phyloP scores from a whole-genome alignment of 352 stramenopile species.

The Phytophthora chlamydospora region DNA sequence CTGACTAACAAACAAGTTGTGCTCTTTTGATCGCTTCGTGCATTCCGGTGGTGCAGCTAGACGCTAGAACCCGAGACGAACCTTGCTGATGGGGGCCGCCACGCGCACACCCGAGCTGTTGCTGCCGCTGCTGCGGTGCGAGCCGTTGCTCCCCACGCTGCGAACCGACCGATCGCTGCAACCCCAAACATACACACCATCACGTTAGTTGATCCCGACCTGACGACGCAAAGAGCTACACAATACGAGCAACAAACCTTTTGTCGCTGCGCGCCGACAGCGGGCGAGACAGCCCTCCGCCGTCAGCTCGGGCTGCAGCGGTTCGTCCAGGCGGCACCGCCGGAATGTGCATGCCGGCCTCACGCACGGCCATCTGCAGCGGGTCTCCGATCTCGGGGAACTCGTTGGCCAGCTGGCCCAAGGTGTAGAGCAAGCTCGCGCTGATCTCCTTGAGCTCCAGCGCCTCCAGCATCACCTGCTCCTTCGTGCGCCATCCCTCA shows the following conservation, averaged over 20 bases:
- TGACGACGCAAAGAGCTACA: constrained; percentile 6
- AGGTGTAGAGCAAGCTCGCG: constrained; percentile 89
- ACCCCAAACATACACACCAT: constrained; percentile 1
- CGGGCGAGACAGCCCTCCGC: constrained; percentile 49
- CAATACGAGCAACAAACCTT: constrained; percentile 46
- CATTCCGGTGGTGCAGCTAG: constrained; percentile 13
- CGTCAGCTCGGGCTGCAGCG: constrained; percentile 49
- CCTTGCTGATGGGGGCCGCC: constrained; percentile 66
- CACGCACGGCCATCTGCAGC: constrained; percentile 73
- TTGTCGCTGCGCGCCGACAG: constrained; percentile 75
- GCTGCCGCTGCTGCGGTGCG: constrained; percentile 55
- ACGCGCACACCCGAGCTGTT: constrained; percentile 54
- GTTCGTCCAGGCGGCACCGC: constrained; percentile 70
- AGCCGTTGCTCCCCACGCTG: constrained; percentile 59
- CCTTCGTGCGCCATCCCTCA: constrained; percentile 57
- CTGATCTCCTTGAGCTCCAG: constrained; percentile 84
- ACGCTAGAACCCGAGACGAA: constrained; percentile 63
- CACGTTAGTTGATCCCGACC: constrained; percentile 8
- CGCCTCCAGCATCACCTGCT: constrained; percentile 86
- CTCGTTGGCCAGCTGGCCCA: constrained; percentile 93
- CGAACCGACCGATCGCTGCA: constrained; percentile 58
- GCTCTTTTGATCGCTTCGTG: constrained; percentile 18
- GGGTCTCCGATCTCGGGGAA: constrained; percentile 93
- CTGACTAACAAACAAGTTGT: constrained; percentile 17
- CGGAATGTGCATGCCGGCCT: constrained; percentile 82